phyloP scores from a whole-genome alignment of 169 alveolate genomes.

The Cytauxzoon felis region DNA sequence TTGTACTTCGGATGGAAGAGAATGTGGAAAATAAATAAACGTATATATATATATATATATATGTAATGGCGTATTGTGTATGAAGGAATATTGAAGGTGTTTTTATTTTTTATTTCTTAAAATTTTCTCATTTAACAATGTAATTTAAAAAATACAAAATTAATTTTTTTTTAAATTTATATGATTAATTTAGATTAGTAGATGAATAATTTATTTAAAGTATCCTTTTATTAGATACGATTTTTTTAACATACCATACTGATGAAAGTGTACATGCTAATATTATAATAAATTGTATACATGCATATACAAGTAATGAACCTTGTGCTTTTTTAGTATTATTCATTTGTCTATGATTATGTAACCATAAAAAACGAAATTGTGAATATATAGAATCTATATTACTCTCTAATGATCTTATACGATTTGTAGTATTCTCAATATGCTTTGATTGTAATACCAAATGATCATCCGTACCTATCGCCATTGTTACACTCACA shows the following conservation, averaged over 20 bases:
- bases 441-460: slow-evolving; percentile 53
- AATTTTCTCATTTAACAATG: neutral
- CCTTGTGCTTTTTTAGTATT: slow-evolving; percentile 45
- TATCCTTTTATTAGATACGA: slow-evolving; percentile 57
- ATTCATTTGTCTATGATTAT: slow-evolving; percentile 56
- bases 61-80: no score
- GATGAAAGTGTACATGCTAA: slow-evolving; percentile 42
- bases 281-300: slow-evolving; percentile 42
- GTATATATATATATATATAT: no score
- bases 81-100: no score
- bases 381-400: slow-evolving; percentile 60
- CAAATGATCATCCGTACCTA: slow-evolving; percentile 63
- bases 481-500: slow-evolving; percentile 45
- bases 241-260: slow-evolving; percentile 55
- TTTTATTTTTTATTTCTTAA: no score
- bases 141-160: slow-evolving; percentile 4
- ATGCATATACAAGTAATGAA: slow-evolving; percentile 44
- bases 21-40: no score
- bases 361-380: slow-evolving; percentile 61
- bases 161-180: neutral
- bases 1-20: no score
- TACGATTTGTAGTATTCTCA: slow-evolving; percentile 35
- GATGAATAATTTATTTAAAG: no score
- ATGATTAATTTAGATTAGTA: neutral
- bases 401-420: slow-evolving; percentile 31